Evolutionary conservation across 306 rosid species (phyloP).

Genomic region (Fagus crenata): DNA sequence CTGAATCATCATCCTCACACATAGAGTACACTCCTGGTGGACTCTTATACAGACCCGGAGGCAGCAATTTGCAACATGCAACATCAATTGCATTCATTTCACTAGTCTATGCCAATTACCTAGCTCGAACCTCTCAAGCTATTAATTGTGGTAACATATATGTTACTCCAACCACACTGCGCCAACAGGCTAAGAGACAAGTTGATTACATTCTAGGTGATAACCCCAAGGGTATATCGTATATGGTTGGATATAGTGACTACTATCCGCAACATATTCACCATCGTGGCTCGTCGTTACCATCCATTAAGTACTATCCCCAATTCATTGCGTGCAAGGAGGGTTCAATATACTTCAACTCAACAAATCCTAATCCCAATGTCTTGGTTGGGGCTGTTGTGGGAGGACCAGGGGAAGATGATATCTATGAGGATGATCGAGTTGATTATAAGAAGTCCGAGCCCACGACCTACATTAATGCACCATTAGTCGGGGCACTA

Average conservation of each 20-base stretch:
- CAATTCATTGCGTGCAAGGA: conserved; percentile 69
- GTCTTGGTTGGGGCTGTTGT: conserved; percentile 79
- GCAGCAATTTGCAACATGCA: conserved; percentile 89
- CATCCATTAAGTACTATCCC: conserved; percentile 79
- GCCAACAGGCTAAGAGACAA: conserved; percentile 67
- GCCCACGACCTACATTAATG: conserved; percentile 93
- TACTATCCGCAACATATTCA: conserved; percentile 73
- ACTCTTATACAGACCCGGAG: conserved; percentile 84
- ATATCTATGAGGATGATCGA: conserved; percentile 65
- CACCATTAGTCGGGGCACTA: conserved; percentile 83
- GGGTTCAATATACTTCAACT: conserved; percentile 72
- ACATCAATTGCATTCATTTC: conserved; percentile 76
- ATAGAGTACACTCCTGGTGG: conserved; percentile 84
- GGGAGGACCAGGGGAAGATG: conserved; percentile 86
- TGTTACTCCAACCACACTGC: conserved; percentile 59
- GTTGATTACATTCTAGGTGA: conserved; percentile 86
- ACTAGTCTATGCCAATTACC: conserved; percentile 72
- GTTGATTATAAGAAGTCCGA: conserved; percentile 72
- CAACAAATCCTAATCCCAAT: conserved; percentile 71
- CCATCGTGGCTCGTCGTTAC: conserved; percentile 85
- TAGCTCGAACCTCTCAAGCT: conserved; percentile 57
- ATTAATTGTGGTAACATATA: conserved; percentile 66
- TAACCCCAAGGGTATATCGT: conserved; percentile 73
- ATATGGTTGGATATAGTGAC: conserved; percentile 85
- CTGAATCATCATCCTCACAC: conserved; percentile 70